phyloP scores from a whole-genome alignment of 352 stramenopile genomes.

The Globisporangium camurandrum region DNA sequence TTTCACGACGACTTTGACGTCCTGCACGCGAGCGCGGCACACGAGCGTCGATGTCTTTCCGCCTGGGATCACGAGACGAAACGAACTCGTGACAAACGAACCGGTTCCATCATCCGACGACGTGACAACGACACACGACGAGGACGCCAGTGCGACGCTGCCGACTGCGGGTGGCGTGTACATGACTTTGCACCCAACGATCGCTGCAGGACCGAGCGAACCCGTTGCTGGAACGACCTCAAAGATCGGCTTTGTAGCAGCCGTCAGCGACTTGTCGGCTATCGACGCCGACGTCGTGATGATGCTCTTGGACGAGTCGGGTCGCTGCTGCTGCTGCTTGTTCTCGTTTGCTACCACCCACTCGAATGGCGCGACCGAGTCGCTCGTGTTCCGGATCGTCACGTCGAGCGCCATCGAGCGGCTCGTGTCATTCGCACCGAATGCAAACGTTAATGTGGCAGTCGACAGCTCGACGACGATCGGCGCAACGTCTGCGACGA shows the following conservation, averaged over 20 bases:
- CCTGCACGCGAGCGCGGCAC: conserved; percentile 42
- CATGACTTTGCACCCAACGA: conserved; percentile 36
- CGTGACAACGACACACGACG: not conserved
- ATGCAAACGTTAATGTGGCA: conserved; percentile 64
- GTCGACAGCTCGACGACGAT: conserved; percentile 75
- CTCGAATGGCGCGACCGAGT: conserved; percentile 78
- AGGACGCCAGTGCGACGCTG: not conserved
- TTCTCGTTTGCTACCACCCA: conserved; percentile 42
- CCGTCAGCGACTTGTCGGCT: too few species aligned
- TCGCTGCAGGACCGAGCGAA: conserved; percentile 22
- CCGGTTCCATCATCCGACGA: conserved; percentile 1
- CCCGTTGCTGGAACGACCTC: conserved; percentile 45
- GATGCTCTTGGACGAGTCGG: conserved; percentile 59
- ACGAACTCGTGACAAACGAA: conserved; percentile 29
- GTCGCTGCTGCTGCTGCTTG: conserved; percentile 3
- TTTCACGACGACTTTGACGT: conserved; percentile 43
- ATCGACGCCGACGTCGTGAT: conserved; percentile 14
- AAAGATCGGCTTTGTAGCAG: conserved; percentile 23
- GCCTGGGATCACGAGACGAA: conserved; percentile 48
- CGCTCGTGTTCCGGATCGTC: conserved; percentile 85
- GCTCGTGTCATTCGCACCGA: conserved; percentile 49
- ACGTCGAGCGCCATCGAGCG: conserved; percentile 51
- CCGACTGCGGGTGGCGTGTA: conserved; percentile 34
- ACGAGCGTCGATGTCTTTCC: conserved; percentile 34
- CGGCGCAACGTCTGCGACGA: conserved; percentile 85